phyloP scores from a whole-genome alignment of 1,284 basidiomycete species.

The Coniophora puteana region DNA sequence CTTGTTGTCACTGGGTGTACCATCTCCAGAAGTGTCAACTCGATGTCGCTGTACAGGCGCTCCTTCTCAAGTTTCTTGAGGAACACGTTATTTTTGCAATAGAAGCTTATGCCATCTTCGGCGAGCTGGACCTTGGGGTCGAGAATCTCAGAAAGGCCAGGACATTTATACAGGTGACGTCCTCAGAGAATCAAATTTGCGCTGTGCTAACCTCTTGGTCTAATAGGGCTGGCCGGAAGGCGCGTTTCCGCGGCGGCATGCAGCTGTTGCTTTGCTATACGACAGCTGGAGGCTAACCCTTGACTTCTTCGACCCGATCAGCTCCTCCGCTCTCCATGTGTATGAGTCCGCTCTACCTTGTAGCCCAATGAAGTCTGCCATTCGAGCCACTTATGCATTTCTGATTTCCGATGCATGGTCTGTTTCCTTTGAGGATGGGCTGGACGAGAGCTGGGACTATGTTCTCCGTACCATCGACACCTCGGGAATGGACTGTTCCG shows the following conservation, averaged over 20 bases:
- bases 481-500: too few species aligned
- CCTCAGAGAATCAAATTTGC: too few species aligned
- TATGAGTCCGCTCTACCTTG: conserved; percentile 8
- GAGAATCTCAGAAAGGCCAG: conserved; percentile 15
- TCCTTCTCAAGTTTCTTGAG: conserved; percentile 4
- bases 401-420: too few species aligned
- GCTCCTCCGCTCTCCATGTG: conserved; percentile 19
- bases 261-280: conserved; percentile 14
- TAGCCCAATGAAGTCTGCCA: not conserved
- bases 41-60: conserved; percentile 5
- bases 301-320: conserved; percentile 17
- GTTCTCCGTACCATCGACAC: too few species aligned
- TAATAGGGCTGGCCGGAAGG: conserved; percentile 3
- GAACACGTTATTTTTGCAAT: conserved; percentile 14
- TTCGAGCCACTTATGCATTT: not conserved
- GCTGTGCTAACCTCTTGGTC: too few species aligned
- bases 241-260: too few species aligned
- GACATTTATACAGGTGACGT: conserved; percentile 22
- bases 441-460: too few species aligned
- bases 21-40: conserved; percentile 15
- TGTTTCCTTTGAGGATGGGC: too few species aligned
- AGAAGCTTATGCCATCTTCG: conserved; percentile 19
- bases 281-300: conserved; percentile 18
- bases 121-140: conserved; percentile 16
- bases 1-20: conserved; percentile 20